A percentile compares a stretch with the other conserved stretches of the same genome.
Conservation (phyloP, 2,329 filamentous ascomycete genomes). For the Pseudogymnoascus sp. region DNA sequence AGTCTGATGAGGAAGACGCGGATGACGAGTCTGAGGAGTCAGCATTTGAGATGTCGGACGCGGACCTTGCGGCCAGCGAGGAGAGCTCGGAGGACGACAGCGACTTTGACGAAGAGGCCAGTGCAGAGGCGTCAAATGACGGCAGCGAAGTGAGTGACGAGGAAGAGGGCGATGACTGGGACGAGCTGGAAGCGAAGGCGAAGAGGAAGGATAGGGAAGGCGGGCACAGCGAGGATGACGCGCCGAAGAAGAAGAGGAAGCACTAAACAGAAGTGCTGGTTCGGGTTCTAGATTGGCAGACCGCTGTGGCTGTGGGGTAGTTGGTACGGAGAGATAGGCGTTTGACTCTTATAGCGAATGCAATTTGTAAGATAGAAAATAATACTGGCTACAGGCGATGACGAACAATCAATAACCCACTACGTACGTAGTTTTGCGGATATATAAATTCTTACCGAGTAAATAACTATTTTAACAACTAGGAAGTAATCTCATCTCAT, state of each 20-base stretch:
- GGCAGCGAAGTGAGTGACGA: slow-evolving; percentile 48
- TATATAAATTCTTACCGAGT: not conserved
- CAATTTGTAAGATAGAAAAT: slow-evolving; percentile 5
- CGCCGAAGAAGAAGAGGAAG: slow-evolving; percentile 57
- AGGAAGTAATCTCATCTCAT: slow-evolving; percentile 2
- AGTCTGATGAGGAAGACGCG: slow-evolving; percentile 75
- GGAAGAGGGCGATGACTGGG: slow-evolving; percentile 80
- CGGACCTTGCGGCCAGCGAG: slow-evolving; percentile 63
- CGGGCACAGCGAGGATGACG: slow-evolving; percentile 59
- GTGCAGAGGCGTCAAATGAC: slow-evolving; percentile 72
- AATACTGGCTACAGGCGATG: not conserved
- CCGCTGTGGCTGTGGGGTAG: not conserved
- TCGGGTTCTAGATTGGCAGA: not conserved
- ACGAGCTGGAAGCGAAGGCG: slow-evolving; percentile 85
- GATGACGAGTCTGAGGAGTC: slow-evolving; percentile 81
- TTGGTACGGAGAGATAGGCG: not conserved
- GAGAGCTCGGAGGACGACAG: slow-evolving; percentile 82
- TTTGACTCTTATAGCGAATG: not conserved
- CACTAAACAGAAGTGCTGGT: no score
- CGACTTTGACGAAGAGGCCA: slow-evolving; percentile 86
- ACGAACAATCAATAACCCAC: not conserved
- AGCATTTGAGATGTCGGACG: slow-evolving; percentile 83
- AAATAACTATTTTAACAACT: not conserved
- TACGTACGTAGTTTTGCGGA: not conserved
- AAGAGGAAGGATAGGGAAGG: slow-evolving; percentile 70